These are phyloP conservation scores for Mucor lusitanicus DNA, from an alignment of 371 early-diverging fungal species.

Conservation along the genomic window DNA sequence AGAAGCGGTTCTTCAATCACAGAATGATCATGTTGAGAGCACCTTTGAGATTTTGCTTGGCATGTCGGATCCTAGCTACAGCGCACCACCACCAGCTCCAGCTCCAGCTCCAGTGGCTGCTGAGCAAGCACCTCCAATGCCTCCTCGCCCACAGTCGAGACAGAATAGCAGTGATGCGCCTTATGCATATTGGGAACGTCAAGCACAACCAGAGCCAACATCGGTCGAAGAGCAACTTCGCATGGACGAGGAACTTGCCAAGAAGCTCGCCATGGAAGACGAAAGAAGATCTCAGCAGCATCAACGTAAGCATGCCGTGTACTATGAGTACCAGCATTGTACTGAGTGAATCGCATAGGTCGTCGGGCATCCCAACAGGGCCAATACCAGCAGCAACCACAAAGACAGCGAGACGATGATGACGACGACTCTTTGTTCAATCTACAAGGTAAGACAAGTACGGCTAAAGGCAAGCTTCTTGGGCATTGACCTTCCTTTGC, in stretches of 20 bases:
- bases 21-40: conserved; percentile 35
- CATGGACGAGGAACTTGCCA: conserved; percentile 49
- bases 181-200: conserved; percentile 24
- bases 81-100: conserved; percentile 22
- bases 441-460: conserved; percentile 37
- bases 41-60: conserved; percentile 44
- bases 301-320: conserved; percentile 10
- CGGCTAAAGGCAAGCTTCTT: not conserved
- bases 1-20: conserved; percentile 45
- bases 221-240: conserved; percentile 48
- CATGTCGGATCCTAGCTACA: conserved; percentile 50
- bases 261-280: conserved; percentile 43
- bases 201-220: conserved; percentile 16
- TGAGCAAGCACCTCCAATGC: conserved; percentile 34
- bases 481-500: not conserved
- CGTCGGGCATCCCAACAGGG: not conserved
- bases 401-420: not conserved
- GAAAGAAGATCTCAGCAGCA: conserved; percentile 23
- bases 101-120: not conserved
- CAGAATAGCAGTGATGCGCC: conserved; percentile 1
- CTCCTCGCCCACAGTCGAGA: conserved; percentile 28
- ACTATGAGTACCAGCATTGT: not conserved
- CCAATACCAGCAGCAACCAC: conserved; percentile 8
- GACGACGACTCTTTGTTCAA: conserved; percentile 43
- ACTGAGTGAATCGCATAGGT: not conserved